Base-by-base conservation (phyloP, 331 rosid genomes). In the Erythrophleum ivorense region DNA sequence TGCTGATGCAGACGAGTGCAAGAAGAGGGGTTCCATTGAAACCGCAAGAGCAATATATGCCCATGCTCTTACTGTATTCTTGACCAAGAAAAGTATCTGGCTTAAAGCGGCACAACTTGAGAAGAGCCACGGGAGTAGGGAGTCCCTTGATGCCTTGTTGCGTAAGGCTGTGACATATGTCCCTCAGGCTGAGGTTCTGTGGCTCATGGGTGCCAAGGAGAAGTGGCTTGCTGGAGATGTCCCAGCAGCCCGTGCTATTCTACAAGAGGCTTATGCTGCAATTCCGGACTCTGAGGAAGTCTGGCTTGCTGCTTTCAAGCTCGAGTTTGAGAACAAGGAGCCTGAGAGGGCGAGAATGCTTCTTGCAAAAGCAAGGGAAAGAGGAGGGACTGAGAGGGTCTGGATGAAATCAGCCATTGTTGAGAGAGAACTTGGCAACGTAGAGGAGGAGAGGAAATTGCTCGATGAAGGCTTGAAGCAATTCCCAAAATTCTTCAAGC, bases 191-290 rank as follows among this genome's bases (percentile, higher is more conserved):
- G 91, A 90, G 78, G 94, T 90, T 49, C 62, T 90, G 46, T 88
- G 94, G 94, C 94, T 90, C 66, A 90, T 90, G 94, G 91, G 91
- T 60, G 94, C 94, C 31, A 90, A 87, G 82, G 92, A 89, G 85
- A 89, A 87, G 82, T 89, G 92, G 92, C 91, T 89, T 66, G 92
- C 91, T 63, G 92, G 92, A 15, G 92, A 89, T 59, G 91, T 89
- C 57, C 89, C 88, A 24, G 80, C 88, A 50, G 92, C 89, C 29
- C 84, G 92, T 63, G 86, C 88, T 29, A 89, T 89, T 71, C 92
- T 89, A 67, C 88, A 85, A 77, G 88, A 89, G 83, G 92, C 91
- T 41, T 87, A 89, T 79, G 88, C 89, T 78, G 91, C 91, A 60
- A 89, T 87, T 76, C 92, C 92, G 7, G 85, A 87, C 71, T 89